Evolutionary conservation across 139 green algal species (phyloP).

Genomic region (Chara braunii): DNA sequence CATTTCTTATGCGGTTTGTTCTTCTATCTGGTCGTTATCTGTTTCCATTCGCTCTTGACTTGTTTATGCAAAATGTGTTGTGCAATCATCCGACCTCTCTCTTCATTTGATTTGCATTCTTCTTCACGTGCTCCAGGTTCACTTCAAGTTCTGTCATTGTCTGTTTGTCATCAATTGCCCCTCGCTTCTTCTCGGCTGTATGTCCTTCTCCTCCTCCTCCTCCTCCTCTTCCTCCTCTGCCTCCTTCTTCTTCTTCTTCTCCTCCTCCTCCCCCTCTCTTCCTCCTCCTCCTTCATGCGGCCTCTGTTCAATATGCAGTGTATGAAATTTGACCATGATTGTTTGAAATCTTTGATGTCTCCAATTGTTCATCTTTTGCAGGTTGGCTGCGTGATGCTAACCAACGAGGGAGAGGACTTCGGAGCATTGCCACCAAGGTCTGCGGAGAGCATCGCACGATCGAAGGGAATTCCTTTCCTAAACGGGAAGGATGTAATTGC

Average conservation of each 20-base stretch:
- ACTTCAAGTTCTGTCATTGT: not conserved
- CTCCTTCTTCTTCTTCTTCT: not conserved
- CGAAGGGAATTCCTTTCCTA: conserved; percentile 17
- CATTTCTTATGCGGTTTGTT: too few species aligned
- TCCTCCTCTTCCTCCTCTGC: not conserved
- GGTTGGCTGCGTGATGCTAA: conserved; percentile 38
- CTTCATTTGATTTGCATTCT: not conserved
- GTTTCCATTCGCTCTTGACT: too few species aligned
- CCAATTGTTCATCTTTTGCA: conserved; percentile 9
- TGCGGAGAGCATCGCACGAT: not conserved
- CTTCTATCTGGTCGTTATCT: too few species aligned
- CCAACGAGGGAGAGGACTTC: conserved; percentile 26
- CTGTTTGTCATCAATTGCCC: too few species aligned
- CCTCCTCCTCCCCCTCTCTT: conserved; percentile 2
- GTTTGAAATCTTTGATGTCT: not conserved
- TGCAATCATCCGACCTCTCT: too few species aligned
- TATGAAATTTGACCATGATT: too few species aligned
- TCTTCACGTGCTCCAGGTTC: not conserved
- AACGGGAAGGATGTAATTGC: conserved; percentile 25
- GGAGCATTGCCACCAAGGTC: conserved; percentile 4
- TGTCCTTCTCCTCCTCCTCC: not conserved
- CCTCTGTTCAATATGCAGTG: too few species aligned
- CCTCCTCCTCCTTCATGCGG: not conserved
- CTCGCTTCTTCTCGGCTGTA: too few species aligned
- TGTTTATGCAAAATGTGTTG: too few species aligned